Base-by-base conservation (phyloP, 78 protist species). In the Dictyostelium firmibasis region DNA sequence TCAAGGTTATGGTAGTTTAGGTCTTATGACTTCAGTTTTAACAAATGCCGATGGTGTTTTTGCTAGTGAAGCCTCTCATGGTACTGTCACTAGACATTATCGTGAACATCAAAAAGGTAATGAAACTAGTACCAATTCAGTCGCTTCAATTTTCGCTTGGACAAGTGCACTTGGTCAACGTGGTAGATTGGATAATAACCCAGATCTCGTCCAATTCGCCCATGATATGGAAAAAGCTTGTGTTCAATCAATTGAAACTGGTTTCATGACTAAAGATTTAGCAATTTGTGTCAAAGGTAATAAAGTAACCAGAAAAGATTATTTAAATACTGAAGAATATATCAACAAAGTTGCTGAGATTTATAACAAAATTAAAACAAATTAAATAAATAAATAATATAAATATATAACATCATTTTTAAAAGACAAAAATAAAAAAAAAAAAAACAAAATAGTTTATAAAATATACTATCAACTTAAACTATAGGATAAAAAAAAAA, bases 21-120 rank as follows among this genome's bases (percentile, higher is more conserved):
- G 99, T 53, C 74, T 98, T 38, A 98, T 98, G 99, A 98, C 99
- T 16, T 94, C 98, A 7, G 99, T 98, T 8, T 95, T 98, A 20
- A 18, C 97, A 16, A 53, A 91, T 89, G 98, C 98, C 29, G 99
- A 98, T 75, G 99, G 98, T 41, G 96, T 95, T 33, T 85, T 98
- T 7, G 99, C 98, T 84, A 89, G 98, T 84, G 99, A 98, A 91
- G 99, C 99, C 25, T 98, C 99, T 13, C 99, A 98, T 94, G 99
- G 99, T 81, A 98, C 99, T 38, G 99, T 98, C 81, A 98, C 99
- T 7, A 92, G 99, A 41, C 99, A 98, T 91, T 98, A 74, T 96
- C 97, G 99, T 79, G 74, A 78, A 23, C 83, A 83, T 81, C 89
- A 91, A 77, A 57, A 85, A 87, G 98, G 99, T 79, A 43, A 96